Base-by-base conservation (phyloP, 257 asterid species). In the Nicotiana knightiana region DNA sequence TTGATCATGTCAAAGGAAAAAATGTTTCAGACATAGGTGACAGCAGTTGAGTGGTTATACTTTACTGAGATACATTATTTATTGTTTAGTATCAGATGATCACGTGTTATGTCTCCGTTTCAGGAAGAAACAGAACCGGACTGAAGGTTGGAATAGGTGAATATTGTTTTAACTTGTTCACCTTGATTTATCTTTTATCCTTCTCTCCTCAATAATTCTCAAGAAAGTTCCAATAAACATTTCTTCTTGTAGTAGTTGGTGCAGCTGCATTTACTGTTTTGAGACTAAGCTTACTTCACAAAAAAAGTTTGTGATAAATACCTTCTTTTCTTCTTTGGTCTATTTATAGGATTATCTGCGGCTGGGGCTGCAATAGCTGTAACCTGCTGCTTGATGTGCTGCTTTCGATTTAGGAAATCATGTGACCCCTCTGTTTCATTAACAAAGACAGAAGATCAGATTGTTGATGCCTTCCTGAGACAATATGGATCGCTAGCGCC, bases 241-340 rank as follows among this genome's bases (percentile, higher is more conserved):
- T 46, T 71, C 78, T 71, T 46, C 51, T 77, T 82, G 37, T 88
- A 92, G 97, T 84, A 6, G 1, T 88, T 62, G 91, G 81, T 79
- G 91, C 89, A 66, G 86, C 86, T 77, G 33, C 33, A 32, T 32
- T 32, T 32, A 32, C 33, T 32, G 3, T 32, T 32, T 2, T 32
- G 33, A 32, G 33, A 32, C 33, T 32, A 32, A 32, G 33, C 33
- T 32, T 32, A 32, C 33, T 32, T 32, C 33, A 32, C 33, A 32
- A 32, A 32, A 2, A 3, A 2, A 32, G 33, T 32, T 32, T 32
- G 3, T 32, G 33, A 21, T 21, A 21, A 21, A 21, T 57, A 57
- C 63, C 26, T 39, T 57, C 11, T 61, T 61, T 9, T 59, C 53
- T 28, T 53, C 12, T n/a, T 10, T 55, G 54, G 35, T 35, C 28